Conservation (phyloP, 2,329 filamentous ascomycete species). For the Neophaeococcomyces aloes region DNA sequence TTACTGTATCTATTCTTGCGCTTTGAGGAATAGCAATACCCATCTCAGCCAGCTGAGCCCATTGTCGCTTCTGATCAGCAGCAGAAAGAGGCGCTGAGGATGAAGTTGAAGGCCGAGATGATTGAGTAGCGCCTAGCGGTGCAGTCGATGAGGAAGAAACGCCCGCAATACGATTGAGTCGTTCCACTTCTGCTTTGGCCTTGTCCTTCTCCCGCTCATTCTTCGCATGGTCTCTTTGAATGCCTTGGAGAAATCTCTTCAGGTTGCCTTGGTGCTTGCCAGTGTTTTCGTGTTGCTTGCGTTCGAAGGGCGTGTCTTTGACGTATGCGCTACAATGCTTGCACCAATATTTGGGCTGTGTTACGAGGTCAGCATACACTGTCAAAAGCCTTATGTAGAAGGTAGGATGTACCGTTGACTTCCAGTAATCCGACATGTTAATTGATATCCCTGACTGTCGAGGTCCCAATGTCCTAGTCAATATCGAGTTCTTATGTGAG, state of each 20-base stretch:
- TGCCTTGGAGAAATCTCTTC: conserved; percentile 78
- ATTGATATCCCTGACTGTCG: no score
- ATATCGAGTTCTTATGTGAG: no score
- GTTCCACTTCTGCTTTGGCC: conserved; percentile 73
- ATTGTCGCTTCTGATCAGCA: conserved; percentile 67
- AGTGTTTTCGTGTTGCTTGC: conserved; percentile 78
- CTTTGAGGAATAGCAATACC: conserved; percentile 75
- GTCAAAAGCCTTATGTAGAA: not conserved
- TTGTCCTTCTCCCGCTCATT: conserved; percentile 71
- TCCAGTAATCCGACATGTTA: conserved; percentile 98
- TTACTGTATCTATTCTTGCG: conserved; percentile 67
- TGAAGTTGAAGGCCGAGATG: conserved; percentile 20
- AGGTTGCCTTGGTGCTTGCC: conserved; percentile 73
- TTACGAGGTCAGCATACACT: conserved; percentile 17
- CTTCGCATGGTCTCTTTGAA: conserved; percentile 74
- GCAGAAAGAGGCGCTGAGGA: conserved; percentile 34
- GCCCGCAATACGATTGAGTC: conserved; percentile 66
- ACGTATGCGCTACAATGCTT: conserved; percentile 89
- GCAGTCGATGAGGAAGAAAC: conserved; percentile 21
- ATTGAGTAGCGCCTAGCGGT: conserved; percentile 23
- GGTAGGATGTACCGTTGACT: conserved; percentile 59
- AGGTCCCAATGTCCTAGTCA: no score
- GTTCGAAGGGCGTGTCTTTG: conserved; percentile 83
- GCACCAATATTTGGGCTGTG: conserved; percentile 83
- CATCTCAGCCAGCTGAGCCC: conserved; percentile 77